Base-by-base conservation (phyloP, 352 stramenopile genomes). In the Globisporangium splendens region DNA sequence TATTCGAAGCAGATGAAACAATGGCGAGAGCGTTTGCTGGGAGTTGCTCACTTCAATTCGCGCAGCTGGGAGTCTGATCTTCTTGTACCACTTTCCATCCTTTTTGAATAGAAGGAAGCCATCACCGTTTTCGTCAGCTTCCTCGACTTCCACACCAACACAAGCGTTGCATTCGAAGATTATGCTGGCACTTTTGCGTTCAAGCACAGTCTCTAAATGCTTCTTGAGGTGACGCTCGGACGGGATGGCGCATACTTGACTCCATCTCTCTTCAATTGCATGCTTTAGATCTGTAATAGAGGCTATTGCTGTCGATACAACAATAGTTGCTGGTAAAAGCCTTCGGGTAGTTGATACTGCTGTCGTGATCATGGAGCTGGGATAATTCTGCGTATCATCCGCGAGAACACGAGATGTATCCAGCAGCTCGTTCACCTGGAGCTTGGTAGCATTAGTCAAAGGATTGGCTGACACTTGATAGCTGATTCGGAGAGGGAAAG, bases 211-310 rank as follows among this genome's bases (percentile, higher is more conserved):
- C 28, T 61, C 54, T 13, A 61, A 41, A 24, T 61, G 46, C 20
- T 54, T 52, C 46, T 61, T 61, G 15, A 61, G 15, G 2, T 42
- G 35, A 15, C 20, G n/a, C 24, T 59, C 33, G 17, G 57, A 43
- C 6, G 49, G 11, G 18, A 31, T 28, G 6, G 39, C 41, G 20
- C 22, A 52, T 14, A 57, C 38, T 53, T 63, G 57, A 13, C 49
- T 50, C 50, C 39, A 50, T 47, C 38, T 28, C 14, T 63, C 57
- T 35, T 63, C 44, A 14, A 63, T 22, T 24, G 57, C 49, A 46
- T 59, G 41, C 43, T 54, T 63, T 7, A 63, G 43, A 48, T 59
- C 57, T 8, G 22, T 11, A 17, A 63, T 14, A 3, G 50, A 59
- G 17, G 46, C 18, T 18, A 63, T 35, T 31, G 46, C 15, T 21